These are phyloP conservation scores for Mortierella claussenii DNA, from an alignment of 192 early-diverging fungal species.

Conservation along the genomic window DNA sequence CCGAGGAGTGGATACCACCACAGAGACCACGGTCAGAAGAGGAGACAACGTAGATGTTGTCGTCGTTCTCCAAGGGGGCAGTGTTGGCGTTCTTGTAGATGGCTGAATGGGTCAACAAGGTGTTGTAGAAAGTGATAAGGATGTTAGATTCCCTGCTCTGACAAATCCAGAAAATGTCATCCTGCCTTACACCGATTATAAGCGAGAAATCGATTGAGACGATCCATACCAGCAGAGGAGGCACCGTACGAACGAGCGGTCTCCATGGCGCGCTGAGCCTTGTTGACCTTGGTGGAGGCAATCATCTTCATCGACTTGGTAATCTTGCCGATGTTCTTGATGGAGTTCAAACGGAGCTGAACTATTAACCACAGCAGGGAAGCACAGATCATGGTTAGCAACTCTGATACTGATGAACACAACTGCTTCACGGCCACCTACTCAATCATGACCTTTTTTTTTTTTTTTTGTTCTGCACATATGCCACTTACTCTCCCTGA, in stretches of 20 bases:
- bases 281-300: constrained; percentile 97
- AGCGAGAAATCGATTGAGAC: not conserved
- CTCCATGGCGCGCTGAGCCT: constrained; percentile 91
- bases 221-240: constrained; percentile 67
- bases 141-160: not conserved
- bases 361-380: constrained; percentile 77
- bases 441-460: not conserved
- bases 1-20: constrained; percentile 97
- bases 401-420: no score
- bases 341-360: constrained; percentile 93
- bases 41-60: constrained; percentile 80
- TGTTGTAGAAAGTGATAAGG: not conserved
- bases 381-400: no score
- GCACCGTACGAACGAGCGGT: constrained; percentile 81
- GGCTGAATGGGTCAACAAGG: constrained; percentile 59
- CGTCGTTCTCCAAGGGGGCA: constrained; percentile 68
- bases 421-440: not conserved
- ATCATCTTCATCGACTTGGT: constrained; percentile 99
- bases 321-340: constrained; percentile 99
- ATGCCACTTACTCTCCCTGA: constrained; percentile 83
- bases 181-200: no score
- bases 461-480: not conserved
- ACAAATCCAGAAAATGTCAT: no score
- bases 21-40: constrained; percentile 99
- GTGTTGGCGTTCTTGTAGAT: constrained; percentile 81